A percentile compares a stretch with the other conserved stretches of the same genome.
These are phyloP conservation scores for Setomelanomma holmii DNA, from an alignment of 2,329 filamentous ascomycete species.

Conservation along the genomic window DNA sequence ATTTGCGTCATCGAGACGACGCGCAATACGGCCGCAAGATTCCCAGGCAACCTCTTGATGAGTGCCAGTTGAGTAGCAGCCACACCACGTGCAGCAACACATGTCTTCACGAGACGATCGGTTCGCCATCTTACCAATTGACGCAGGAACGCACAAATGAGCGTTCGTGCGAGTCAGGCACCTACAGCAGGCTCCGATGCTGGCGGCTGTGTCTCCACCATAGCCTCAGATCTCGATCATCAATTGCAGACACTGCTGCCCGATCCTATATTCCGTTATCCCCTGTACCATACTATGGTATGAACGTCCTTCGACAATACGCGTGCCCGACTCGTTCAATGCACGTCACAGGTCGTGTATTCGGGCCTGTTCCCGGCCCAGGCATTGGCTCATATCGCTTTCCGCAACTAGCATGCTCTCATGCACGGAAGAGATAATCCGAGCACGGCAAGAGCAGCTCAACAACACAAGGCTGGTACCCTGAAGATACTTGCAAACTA, in stretches of 20 bases:
- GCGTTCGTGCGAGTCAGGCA: neutral
- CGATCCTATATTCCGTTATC: neutral
- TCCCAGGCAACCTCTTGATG: neutral
- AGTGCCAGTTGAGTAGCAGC: neutral
- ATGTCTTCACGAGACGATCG: neutral
- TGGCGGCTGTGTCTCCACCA: neutral
- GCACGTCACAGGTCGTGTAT: neutral
- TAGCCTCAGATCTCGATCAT: neutral
- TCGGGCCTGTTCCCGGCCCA: neutral
- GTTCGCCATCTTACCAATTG: neutral
- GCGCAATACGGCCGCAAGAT: too few species aligned
- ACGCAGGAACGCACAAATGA: slow-evolving; percentile 3
- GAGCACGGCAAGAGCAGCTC: neutral
- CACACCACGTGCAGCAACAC: neutral
- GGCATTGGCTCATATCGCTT: neutral
- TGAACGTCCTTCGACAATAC: too few species aligned
- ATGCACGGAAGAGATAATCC: neutral
- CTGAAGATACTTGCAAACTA: neutral
- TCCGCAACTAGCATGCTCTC: neutral
- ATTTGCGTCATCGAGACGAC: too few species aligned
- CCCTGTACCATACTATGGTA: neutral
- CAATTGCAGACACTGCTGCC: slow-evolving; percentile 6
- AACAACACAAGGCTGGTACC: too few species aligned
- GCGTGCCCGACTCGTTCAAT: too few species aligned
- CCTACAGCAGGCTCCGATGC: neutral